Base-by-base conservation (phyloP, 352 stramenopile species). In the Pythium dissimile region DNA sequence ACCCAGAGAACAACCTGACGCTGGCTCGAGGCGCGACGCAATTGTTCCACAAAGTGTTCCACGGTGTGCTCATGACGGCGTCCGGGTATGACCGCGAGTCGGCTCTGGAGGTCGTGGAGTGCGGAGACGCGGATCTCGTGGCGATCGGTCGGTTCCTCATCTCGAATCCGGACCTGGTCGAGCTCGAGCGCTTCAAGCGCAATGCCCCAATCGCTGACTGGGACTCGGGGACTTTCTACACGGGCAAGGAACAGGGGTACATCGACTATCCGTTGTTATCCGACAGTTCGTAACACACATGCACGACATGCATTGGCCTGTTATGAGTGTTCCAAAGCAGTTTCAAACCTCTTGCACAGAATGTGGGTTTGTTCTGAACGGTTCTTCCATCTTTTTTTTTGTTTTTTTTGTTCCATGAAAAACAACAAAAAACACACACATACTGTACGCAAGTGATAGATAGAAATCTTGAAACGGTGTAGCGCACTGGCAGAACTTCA, bases 41-140 rank as follows among this genome's bases (percentile, higher is more conserved):
- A 37, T 59, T 60, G 11, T 90, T 88, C 60, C 74, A 80, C 24
- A 50, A 69, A 13, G 51, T 71, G 10, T 94, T 89, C 73, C 69
- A 75, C 13, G 80, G 82, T 27, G 66, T 81, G 44, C 56, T 91
- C 39, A 77, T 89, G 38, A 68, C 75, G 6, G 71, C 69, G 6
- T 86, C 77, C 2, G 79, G 80, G 82, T 80, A 75, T 56, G 58
- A 53, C 6, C 56, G 54, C 20, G 48, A 64, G 18, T 61, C 41
- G 12, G 72, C 60, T 16, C 54, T 64, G n/a, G 59, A 45, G 26
- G 61, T 62, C 26, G 54, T 84, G 10, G 30, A 31, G n/a, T 58
- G 44, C 2, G 72, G 67, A 15, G 37, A 41, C 8, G 68, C 57
- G 16, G 72, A 84, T 37, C 39, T 63, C 30, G 68, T 84, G 12